Base-by-base conservation (phyloP, 2,329 filamentous ascomycete genomes). In the Colletotrichum paranaense region DNA sequence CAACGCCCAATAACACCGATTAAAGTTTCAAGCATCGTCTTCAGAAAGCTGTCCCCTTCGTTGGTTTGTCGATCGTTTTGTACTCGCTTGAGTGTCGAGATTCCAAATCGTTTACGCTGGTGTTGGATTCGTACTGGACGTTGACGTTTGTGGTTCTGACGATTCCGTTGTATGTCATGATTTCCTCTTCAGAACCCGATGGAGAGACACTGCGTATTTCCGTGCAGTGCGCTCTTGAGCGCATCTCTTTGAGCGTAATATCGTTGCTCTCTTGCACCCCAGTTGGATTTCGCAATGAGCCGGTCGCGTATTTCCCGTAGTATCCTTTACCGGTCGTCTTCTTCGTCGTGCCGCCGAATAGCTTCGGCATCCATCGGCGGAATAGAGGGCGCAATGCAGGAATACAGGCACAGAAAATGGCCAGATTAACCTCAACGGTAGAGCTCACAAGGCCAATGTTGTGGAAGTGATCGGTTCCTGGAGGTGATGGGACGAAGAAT, bases 151-250 rank as follows among this genome's bases (percentile, higher is more conserved):
- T 80, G 11, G 81, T 83, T 56, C 81, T 78, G 62, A 84, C 76
- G 30, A 84, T 84, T 32, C 82, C 81, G 59, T 82, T 81, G 72
- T 82, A 80, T 4, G 81, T 80, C 79, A 84, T 81, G 35, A 83
- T 84, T 69, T 83, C 81, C 74, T 84, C 82, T 73, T 84, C 80
- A 26, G 78, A 81, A 5, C 78, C 79, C 4, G 77, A 80, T 7
- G 81, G 79, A 46, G 81, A 81, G n/a, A 76, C 74, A 5, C 79
- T 76, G 49, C 81, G 77, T 28, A 82, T 79, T 59, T 81, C 81
- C 3, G 81, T 80, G 12, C 72, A 74, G 74, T 78, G 28, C 7
- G 38, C n/a, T 30, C 60, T 16, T 14, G 38, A 63, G 28, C 19
- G 46, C 60, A 63, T 63, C 9, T 63, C 32, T 24, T 63, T 63